Conservation (phyloP, 208 protist species). For the Balamuthia mandrillaris region DNA sequence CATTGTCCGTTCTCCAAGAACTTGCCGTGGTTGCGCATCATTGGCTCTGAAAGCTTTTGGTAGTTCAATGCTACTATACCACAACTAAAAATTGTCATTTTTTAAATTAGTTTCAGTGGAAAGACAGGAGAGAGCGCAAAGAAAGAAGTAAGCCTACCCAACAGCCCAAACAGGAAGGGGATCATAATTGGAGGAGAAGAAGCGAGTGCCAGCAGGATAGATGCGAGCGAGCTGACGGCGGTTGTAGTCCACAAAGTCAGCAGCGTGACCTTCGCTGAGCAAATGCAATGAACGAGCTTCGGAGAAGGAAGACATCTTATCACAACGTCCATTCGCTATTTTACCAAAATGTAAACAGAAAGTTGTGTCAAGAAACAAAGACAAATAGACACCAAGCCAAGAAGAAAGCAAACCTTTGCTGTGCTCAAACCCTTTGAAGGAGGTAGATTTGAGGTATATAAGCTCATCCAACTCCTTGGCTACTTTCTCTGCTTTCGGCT, state of each 20-base stretch:
- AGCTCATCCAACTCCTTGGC: conserved; percentile 26
- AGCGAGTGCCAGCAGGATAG: conserved; percentile 84
- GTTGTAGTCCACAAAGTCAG: conserved; percentile 61
- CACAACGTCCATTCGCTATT: not conserved
- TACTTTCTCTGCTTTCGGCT: conserved; percentile 32
- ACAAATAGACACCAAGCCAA: not conserved
- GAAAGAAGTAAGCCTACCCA: conserved; percentile 25
- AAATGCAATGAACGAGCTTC: not conserved
- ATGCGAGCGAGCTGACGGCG: conserved; percentile 77
- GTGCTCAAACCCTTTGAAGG: conserved; percentile 12
- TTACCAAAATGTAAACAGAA: not conserved
- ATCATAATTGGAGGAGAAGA: conserved; percentile 88
- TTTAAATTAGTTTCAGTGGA: not conserved
- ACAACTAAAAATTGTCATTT: conserved; percentile 64
- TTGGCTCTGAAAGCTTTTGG: conserved; percentile 67
- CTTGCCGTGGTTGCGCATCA: conserved; percentile 79
- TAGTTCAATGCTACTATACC: conserved; percentile 89
- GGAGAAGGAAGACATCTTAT: not conserved
- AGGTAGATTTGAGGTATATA: conserved; percentile 21
- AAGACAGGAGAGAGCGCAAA: no score
- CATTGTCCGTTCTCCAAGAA: conserved; percentile 86
- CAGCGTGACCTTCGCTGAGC: not conserved
- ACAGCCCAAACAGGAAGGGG: conserved; percentile 75
- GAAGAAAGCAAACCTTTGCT: not conserved
- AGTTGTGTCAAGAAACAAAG: not conserved